Base-by-base conservation (phyloP, 2,329 filamentous ascomycete species). In the Botrytis fabae region DNA sequence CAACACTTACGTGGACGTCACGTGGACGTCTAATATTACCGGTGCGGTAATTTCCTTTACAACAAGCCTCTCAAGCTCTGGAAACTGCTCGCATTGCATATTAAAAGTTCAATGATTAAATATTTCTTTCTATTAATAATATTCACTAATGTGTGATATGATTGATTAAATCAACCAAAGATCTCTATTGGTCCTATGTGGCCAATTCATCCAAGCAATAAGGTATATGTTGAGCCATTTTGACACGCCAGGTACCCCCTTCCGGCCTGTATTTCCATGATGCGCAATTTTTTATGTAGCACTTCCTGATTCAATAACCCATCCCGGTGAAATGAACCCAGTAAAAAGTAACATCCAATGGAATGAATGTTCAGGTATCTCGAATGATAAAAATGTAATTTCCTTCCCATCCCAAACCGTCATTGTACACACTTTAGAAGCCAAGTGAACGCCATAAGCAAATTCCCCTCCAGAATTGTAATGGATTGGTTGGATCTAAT, bases 51-150 rank as follows among this genome's bases (percentile, higher is more conserved):
- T 46, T 8, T 42, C 4, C 60, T 44, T 44, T 44, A 16, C 16
- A 8, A 18, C 6, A 35, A 25, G 32, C 32, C 25, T 40, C n/a
- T 28, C 32, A 28, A 28, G 35, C 25, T 54, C 46, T 32, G 20
- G 8, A n/a, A n/a, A 35, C 32, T 35, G 38, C 64, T 48, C 38
- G 16, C 38, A 14, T 35, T 40, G 18, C 32, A 8, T 14, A 6
- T 51, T 6, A 44, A 32, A 69, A 16, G 40, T 10, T 22, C 6
- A 46, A 38, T 62, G 10, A 9, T 18, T 46, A 22, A 38, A 14
- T 46, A 20, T 62, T 70, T 38, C 44, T 42, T 44, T 28, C 14
- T 71, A 71, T 71, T 71, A 57, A 71, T 71, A 66, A 48, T 71
- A 71, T 54, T 59, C 59, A 32, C 48, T 69, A 32, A 9, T 57